Percentiles rank a stretch among this genome's conserved stretches.
Evolutionary conservation across 1,284 basidiomycete genomes (phyloP).

Genomic region (Ceratobasidium sp.): DNA sequence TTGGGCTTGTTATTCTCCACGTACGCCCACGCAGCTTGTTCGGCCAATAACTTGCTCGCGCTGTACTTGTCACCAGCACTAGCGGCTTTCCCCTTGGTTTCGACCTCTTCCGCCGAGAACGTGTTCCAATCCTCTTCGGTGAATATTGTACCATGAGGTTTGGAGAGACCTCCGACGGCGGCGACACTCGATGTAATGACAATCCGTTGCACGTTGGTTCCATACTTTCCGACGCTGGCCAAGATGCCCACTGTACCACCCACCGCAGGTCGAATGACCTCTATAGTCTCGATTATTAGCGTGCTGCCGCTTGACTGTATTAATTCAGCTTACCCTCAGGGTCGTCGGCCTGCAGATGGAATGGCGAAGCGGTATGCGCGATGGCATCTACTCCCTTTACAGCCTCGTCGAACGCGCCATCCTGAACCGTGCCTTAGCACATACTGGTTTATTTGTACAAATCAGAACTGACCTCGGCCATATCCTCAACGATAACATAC

Average conservation of each 20-base stretch:
- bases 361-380: conserved; percentile 38
- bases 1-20: conserved; percentile 48
- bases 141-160: conserved; percentile 49
- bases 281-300: conserved; percentile 18
- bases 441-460: conserved; percentile 11
- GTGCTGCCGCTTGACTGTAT: background rate
- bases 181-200: no score
- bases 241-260: conserved; percentile 47
- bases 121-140: conserved; percentile 67
- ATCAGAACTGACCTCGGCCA: conserved; percentile 45
- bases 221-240: conserved; percentile 43
- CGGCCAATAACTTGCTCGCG: conserved; percentile 50
- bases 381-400: conserved; percentile 44
- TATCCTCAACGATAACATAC: no score
- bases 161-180: conserved; percentile 60
- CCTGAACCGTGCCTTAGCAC: background rate
- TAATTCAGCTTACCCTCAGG: conserved; percentile 3
- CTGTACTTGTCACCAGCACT: conserved; percentile 52
- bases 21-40: conserved; percentile 51
- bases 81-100: conserved; percentile 61
- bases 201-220: conserved; percentile 63
- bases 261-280: conserved; percentile 46
- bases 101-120: conserved; percentile 57
- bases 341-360: conserved; percentile 30
- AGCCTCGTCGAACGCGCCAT: conserved; percentile 42